These are phyloP conservation scores for Emmonsiellopsis sp. DNA, from an alignment of 2,329 filamentous ascomycete genomes.

Conservation along the genomic window DNA sequence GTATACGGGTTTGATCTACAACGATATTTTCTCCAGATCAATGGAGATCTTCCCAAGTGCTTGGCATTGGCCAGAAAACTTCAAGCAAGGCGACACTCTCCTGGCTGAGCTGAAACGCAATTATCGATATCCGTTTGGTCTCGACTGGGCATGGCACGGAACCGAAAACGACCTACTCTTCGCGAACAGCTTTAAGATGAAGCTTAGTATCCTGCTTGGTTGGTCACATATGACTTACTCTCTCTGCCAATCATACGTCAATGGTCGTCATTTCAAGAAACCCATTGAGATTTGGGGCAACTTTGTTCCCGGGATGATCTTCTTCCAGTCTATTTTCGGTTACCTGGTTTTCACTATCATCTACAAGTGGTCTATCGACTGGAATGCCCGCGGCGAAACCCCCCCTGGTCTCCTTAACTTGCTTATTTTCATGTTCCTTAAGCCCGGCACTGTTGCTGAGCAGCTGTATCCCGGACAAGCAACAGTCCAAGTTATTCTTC, in stretches of 20 bases:
- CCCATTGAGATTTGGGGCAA: constrained; percentile 96
- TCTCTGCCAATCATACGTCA: constrained; percentile 83
- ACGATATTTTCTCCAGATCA: constrained; percentile 91
- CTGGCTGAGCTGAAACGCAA: constrained; percentile 58
- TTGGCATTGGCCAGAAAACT: constrained; percentile 74
- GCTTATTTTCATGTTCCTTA: constrained; percentile 99
- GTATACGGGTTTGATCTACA: constrained; percentile 95
- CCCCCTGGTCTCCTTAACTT: constrained; percentile 93
- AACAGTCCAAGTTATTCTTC: constrained; percentile 63
- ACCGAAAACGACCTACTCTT: constrained; percentile 93
- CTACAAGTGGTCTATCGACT: constrained; percentile 95
- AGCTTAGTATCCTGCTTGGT: constrained; percentile 93
- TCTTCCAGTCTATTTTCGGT: constrained; percentile 98
- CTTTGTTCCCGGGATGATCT: constrained; percentile 96
- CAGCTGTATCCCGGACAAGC: constrained; percentile 71
- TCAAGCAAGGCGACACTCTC: constrained; percentile 56
- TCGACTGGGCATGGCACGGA: constrained; percentile 95
- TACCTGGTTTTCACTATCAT: constrained; percentile 90
- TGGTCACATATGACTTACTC: constrained; percentile 99
- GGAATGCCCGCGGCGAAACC: constrained; percentile 56
- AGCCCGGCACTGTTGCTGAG: constrained; percentile 62
- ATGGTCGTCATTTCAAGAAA: constrained; percentile 88
- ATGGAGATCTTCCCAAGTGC: constrained; percentile 81
- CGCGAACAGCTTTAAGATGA: constrained; percentile 99
- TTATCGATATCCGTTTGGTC: constrained; percentile 88